Base-by-base conservation (phyloP, 331 rosid genomes). In the Arachis monticola region DNA sequence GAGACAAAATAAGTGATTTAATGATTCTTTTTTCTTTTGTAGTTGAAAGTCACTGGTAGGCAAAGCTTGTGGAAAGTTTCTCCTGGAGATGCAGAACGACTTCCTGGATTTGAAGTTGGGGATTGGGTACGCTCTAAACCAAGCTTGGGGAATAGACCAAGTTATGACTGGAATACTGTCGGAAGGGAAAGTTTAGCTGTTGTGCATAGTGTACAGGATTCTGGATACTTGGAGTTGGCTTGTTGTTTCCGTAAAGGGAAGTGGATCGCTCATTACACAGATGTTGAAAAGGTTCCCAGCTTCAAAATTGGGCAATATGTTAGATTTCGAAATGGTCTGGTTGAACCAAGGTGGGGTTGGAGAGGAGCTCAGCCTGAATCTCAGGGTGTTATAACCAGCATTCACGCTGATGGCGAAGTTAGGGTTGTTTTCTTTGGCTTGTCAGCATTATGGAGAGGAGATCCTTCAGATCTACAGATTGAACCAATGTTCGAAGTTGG, bases 331-430 rank as follows among this genome's bases (percentile, higher is more conserved):
- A 65, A 60, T 67, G 93, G 96, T 65, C 63, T 91, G 44, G 83
- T 30, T 51, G 93, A 88, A 79, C 96, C 93, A 22, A 87, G 93
- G 82, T 88, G 92, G 93, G 96, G 96, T 8, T 91, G 96, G 96
- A 85, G 93, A 80, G 92, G 92, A 40, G 88, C 90, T 62, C 87
- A 66, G 70, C 88, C 83, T 60, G 84, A 85, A 65, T 87, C 87
- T n/a, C 82, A 79, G 67, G 96, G 96, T 7, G 71, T 91, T 73
- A 64, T 91, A 77, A 88, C 88, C 61, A 80, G 83, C 9, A 83
- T 88, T 73, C 87, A 91, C 76, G 92, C 96, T 74, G 91, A 91
- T 79, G 96, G 93, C 55, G 96, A 87, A 82, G 81, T 91, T 67
- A 80, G 86, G 65, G 87, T 91, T 31, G 83, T 88, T 17, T 76